Evolutionary conservation across 345 rosid genomes (phyloP).

Genomic region (Acer negundo): DNA sequence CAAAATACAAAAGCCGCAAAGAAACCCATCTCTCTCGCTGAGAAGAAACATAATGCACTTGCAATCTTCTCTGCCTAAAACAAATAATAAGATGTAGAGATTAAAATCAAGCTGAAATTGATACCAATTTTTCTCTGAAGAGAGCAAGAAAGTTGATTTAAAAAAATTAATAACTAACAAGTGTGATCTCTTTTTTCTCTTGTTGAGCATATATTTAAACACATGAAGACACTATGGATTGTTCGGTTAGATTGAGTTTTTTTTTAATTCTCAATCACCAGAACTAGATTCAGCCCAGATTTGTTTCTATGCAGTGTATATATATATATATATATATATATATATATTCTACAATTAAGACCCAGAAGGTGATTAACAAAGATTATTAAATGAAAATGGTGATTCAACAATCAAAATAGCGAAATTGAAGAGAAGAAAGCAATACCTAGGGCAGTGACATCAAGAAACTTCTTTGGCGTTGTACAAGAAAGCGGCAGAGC

Average conservation of each 20-base stretch:
- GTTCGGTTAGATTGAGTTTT: neutral
- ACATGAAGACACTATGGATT: too few relatives aligned
- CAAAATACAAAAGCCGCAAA: too few relatives aligned
- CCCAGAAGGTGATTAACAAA: neutral
- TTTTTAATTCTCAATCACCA: neutral
- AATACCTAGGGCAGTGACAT: constrained; percentile 12
- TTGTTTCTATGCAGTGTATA: neutral
- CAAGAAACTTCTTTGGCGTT: constrained; percentile 54
- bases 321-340: too few relatives aligned
- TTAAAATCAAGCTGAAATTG: too few relatives aligned
- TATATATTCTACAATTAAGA: neutral
- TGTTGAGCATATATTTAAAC: too few relatives aligned
- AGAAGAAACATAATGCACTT: too few relatives aligned
- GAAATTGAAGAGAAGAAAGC: neutral
- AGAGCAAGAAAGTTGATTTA: too few relatives aligned
- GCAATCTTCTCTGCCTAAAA: too few relatives aligned
- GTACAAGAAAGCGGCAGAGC: constrained; percentile 79
- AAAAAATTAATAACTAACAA: too few relatives aligned
- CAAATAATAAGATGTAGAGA: too few relatives aligned
- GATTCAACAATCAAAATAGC: neutral
- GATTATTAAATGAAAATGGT: neutral
- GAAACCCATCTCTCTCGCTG: too few relatives aligned
- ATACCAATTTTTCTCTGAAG: too few relatives aligned
- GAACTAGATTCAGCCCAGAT: neutral
- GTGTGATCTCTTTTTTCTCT: neutral